phyloP scores from a whole-genome alignment of 768 basidiomycete species.

The Psilocybe tampanensis region DNA sequence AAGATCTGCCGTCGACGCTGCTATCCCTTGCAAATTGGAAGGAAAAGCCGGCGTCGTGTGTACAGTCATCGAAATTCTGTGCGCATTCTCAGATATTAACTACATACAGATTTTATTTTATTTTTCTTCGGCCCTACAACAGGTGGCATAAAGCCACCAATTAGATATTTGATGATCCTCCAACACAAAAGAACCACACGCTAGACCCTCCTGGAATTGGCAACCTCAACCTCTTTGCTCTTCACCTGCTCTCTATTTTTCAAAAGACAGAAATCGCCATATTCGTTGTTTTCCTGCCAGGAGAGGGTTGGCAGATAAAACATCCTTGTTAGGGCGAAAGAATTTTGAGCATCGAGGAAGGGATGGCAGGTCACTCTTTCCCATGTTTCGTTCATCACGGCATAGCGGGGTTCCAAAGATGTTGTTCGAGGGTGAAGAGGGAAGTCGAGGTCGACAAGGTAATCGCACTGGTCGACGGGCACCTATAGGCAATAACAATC shows the following conservation, averaged over 20 bases:
- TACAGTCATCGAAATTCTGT: too few relatives aligned
- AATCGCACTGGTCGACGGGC: slow-evolving; percentile 75
- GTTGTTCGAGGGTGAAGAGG: slow-evolving; percentile 64
- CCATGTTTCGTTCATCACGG: slow-evolving; percentile 67
- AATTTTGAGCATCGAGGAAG: slow-evolving; percentile 84
- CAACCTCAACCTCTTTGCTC: slow-evolving; percentile 35
- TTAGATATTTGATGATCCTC: not conserved
- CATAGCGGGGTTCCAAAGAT: slow-evolving; percentile 79
- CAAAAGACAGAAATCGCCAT: slow-evolving; percentile 91
- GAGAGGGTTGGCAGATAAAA: slow-evolving; percentile 77
- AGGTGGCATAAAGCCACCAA: not conserved
- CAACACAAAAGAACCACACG: too few relatives aligned
- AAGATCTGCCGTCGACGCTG: too few relatives aligned
- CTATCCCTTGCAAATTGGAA: too few relatives aligned
- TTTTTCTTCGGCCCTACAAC: too few relatives aligned
- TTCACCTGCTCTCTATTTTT: slow-evolving; percentile 52
- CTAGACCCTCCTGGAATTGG: slow-evolving; percentile 7
- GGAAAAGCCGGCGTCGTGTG: too few relatives aligned
- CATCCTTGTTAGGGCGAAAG: slow-evolving; percentile 69
- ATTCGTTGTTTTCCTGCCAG: slow-evolving; percentile 74
- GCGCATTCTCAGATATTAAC: too few relatives aligned
- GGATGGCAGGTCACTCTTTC: slow-evolving; percentile 78
- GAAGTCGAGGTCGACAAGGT: slow-evolving; percentile 89
- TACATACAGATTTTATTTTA: too few relatives aligned
- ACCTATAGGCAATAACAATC: slow-evolving; percentile 46